Conservation (phyloP, 108 stramenopile genomes). For the Fragilariopsis cylindrus region DNA sequence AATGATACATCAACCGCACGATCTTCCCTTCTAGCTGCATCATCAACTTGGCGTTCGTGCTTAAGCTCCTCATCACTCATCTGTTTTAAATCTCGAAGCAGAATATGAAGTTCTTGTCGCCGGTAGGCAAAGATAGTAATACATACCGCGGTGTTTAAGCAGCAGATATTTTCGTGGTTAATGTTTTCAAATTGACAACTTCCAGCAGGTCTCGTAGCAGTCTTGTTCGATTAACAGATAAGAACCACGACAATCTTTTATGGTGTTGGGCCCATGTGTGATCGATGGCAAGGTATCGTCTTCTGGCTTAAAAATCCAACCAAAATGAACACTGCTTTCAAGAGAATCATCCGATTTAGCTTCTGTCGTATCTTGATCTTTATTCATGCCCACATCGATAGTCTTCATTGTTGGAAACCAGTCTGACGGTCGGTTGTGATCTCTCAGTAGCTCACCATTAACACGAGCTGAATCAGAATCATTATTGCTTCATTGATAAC, state of each 20-base stretch:
- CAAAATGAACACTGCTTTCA: constrained; percentile 35
- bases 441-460: constrained; percentile 12
- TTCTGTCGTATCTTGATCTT: not conserved
- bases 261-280: constrained; percentile 49
- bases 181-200: constrained; percentile 73
- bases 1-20: constrained; percentile 31
- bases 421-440: constrained; percentile 36
- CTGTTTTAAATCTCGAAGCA: constrained; percentile 43
- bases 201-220: constrained; percentile 71
- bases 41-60: constrained; percentile 22
- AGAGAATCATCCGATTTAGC: constrained; percentile 7
- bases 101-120: constrained; percentile 42
- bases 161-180: constrained; percentile 93
- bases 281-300: constrained; percentile 22
- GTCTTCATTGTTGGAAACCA: constrained; percentile 42
- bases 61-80: constrained; percentile 46
- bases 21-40: constrained; percentile 19
- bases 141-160: constrained; percentile 82
- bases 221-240: constrained; percentile 52
- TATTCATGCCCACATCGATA: constrained; percentile 19
- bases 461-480: not conserved
- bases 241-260: constrained; percentile 59
- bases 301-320: constrained; percentile 49
- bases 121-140: constrained; percentile 74
- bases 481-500: not conserved